Base-by-base conservation (phyloP, 202 grass and related monocot genomes). In the Digitaria exilis region DNA sequence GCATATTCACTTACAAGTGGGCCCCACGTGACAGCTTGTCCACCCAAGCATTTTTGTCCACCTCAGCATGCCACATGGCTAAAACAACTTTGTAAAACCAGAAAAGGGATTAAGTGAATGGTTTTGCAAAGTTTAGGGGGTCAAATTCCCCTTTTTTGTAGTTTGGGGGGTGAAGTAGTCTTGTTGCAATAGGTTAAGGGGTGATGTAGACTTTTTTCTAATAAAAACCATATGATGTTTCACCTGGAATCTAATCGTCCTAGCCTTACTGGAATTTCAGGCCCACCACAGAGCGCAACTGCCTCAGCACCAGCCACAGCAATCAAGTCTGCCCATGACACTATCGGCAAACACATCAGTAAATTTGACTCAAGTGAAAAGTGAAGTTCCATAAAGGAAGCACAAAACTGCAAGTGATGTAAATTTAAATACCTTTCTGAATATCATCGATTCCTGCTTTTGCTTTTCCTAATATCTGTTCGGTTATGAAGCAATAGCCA, bases 301-400 rank as follows among this genome's bases (percentile, higher is more conserved):
- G 92, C 93, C 80, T 95, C 89, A 29, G 91, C 82, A 88, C 96
- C 96, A 87, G 91, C 92, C 42, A 98, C 92, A 19, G 87, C 90
- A 87, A 98, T 98, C 74, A 98, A 84, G 78, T 98, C 96, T 6
- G 96, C 90, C 96, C 96, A 98, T 69, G 96, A 98, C 4, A 98
- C 96, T 98, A 73, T 65, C 32, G 66, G 28, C 52, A 72, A 71
- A 66, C 16, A 85, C 28, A 48, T n/a, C 21, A 16, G 69, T 57
- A 86, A 22, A 71, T 75, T 78, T 84, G 67, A 34, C 32, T 51
- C 9, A 19, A 19, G 57, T 69, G 58, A 54, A 84, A 80, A 43
- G 21, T 25, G 2, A 78, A 90, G 42, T 57, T 71, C 45, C 56
- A 82, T 15, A 79, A 6, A 88, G 59, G 46, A 51, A 67, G 50